phyloP scores from a whole-genome alignment of 2,329 filamentous ascomycete genomes.

The Lithohypha guttulata region DNA sequence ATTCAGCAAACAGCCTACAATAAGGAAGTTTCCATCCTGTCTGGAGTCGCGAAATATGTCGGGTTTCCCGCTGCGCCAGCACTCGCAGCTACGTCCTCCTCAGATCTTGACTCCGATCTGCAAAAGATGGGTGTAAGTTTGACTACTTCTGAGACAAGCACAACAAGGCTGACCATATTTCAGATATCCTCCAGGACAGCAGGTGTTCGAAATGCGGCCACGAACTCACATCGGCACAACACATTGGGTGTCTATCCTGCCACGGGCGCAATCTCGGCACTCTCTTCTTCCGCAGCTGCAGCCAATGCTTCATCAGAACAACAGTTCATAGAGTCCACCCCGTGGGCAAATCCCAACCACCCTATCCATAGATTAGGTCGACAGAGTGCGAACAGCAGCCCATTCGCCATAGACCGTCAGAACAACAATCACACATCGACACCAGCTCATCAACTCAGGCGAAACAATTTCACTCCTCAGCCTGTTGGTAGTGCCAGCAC shows the following conservation, averaged over 20 bases:
- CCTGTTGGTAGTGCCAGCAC: constrained; percentile 38
- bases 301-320: constrained; percentile 47
- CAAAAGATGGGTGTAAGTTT: constrained; percentile 76
- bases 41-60: constrained; percentile 85
- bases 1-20: constrained; percentile 86
- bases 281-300: constrained; percentile 10
- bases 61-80: constrained; percentile 93
- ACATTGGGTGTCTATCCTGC: background rate
- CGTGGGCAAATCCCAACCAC: constrained; percentile 85
- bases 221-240: background rate
- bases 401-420: constrained; percentile 23
- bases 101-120: constrained; percentile 76
- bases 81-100: constrained; percentile 58
- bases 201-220: background rate
- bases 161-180: too few species aligned
- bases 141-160: too few species aligned
- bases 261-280: constrained; percentile 7
- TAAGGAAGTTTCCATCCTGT: constrained; percentile 81
- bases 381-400: constrained; percentile 27
- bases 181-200: background rate
- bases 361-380: constrained; percentile 48
- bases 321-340: constrained; percentile 77
- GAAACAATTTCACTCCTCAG: constrained; percentile 32
- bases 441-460: constrained; percentile 33
- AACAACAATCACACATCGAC: constrained; percentile 25